phyloP scores from a whole-genome alignment of 2,329 filamentous ascomycete species.

The Epichloe aotearoae region DNA sequence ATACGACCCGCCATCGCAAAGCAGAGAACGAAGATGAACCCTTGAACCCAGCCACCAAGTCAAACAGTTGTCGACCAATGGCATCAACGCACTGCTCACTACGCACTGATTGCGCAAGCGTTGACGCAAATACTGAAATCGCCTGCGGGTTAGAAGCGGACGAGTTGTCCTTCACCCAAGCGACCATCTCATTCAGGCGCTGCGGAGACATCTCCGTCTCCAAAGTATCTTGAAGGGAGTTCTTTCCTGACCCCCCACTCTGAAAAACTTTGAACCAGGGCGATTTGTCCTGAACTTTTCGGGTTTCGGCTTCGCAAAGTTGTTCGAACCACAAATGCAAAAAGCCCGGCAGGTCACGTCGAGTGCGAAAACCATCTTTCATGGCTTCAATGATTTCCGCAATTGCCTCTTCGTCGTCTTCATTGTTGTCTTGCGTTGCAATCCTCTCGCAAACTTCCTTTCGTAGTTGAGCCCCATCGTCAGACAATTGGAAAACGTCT shows the following conservation, averaged over 20 bases:
- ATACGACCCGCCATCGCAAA: slow-evolving; percentile 27
- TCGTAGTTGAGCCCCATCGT: slow-evolving; percentile 26
- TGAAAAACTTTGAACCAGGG: slow-evolving; percentile 21
- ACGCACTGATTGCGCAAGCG: slow-evolving; percentile 28
- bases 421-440: slow-evolving; percentile 9
- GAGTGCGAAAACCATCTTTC: slow-evolving; percentile 29
- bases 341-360: slow-evolving; percentile 31
- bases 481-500: slow-evolving; percentile 30
- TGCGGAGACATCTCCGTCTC: slow-evolving; percentile 30
- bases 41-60: slow-evolving; percentile 18
- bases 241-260: slow-evolving; percentile 6
- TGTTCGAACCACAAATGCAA: slow-evolving; percentile 33
- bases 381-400: slow-evolving; percentile 28
- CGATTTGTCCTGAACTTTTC: slow-evolving; percentile 13
- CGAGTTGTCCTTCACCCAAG: slow-evolving; percentile 26
- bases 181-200: slow-evolving; percentile 30
- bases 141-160: slow-evolving; percentile 19
- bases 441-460: slow-evolving; percentile 26
- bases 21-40: slow-evolving; percentile 19
- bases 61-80: slow-evolving; percentile 25
- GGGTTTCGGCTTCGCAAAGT: slow-evolving; percentile 22
- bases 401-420: slow-evolving; percentile 12
- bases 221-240: slow-evolving; percentile 16
- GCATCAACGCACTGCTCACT: slow-evolving; percentile 30
- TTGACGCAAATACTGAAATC: slow-evolving; percentile 28